Evolutionary conservation across 2,329 filamentous ascomycete genomes (phyloP).

Genomic region (Venturia effusa): DNA sequence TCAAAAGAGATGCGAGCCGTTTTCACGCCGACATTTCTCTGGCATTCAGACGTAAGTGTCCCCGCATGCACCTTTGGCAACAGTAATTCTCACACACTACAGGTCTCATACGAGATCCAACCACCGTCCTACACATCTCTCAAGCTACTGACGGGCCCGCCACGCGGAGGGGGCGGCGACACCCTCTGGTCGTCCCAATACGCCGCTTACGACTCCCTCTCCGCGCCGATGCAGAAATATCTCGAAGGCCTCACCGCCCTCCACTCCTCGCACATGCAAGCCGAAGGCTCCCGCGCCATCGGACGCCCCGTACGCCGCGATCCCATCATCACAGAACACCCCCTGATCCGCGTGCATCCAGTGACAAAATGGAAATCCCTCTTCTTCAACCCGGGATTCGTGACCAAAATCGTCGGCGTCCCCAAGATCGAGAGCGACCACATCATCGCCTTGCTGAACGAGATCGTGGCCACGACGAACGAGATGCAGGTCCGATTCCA

Average conservation of each 20-base stretch:
- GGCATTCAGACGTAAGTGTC: slow-evolving; percentile 72
- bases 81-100: not conserved
- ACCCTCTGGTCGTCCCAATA: slow-evolving; percentile 72
- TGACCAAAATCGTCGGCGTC: slow-evolving; percentile 47
- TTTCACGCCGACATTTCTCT: slow-evolving; percentile 71
- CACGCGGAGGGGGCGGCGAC: slow-evolving; percentile 63
- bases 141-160: slow-evolving; percentile 71
- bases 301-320: slow-evolving; percentile 66
- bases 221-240: slow-evolving; percentile 65
- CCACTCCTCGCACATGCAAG: slow-evolving; percentile 75
- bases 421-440: slow-evolving; percentile 45
- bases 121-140: slow-evolving; percentile 84
- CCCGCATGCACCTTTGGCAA: slow-evolving; percentile 14
- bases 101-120: slow-evolving; percentile 67
- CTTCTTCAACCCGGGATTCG: slow-evolving; percentile 49
- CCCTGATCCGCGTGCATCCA: slow-evolving; percentile 70
- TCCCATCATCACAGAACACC: slow-evolving; percentile 63
- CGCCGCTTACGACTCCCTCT: slow-evolving; percentile 71
- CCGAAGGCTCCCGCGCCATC: slow-evolving; percentile 52
- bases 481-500: slow-evolving; percentile 59
- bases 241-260: slow-evolving; percentile 71
- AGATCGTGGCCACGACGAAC: slow-evolving; percentile 46
- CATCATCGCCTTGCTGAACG: slow-evolving; percentile 42
- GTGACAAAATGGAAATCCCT: slow-evolving; percentile 52
- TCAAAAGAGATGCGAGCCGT: slow-evolving; percentile 51